Evolutionary conservation across 306 rosid species (phyloP), one percentile per base, ranked within the genome.

Genomic region (Sphenostylis stenocarpa): DNA sequence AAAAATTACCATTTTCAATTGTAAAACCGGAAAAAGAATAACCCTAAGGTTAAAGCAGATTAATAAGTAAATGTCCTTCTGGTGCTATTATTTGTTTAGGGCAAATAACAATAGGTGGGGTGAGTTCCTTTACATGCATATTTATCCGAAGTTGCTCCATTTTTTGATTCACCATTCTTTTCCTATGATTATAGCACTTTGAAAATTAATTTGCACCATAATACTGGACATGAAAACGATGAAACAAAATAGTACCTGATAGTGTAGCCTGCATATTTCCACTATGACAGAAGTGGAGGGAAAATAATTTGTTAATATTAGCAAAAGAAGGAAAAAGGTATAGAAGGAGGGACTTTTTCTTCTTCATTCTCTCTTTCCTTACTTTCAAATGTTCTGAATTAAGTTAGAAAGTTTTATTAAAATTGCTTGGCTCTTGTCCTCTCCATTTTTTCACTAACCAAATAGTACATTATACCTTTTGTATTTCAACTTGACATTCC

Each of bases 11-110:
- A 39, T 39, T 39, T 9, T 10, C 13, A 10, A 10, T 9, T 39
- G 9, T 39, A 8, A 39, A 70, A 29, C 45, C 41, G 7, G 2
- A 17, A 15, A 31, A 80, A 80, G 75, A 73, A 20, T 44, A 49
- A 33, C n/a, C 34, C 60, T 61, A 65, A 43, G 49, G 75, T 67
- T 66, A 66, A 65, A 65, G 84, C 34, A 80, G 43, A 55, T 55
- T 33, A 65, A 55, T 33, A 55, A 19, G 53, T 57, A 63, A 67
- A 80, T 63, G 2, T 41, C 3, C 53, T 72, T 57, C 14, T 10
- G 14, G 19, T 29, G 39, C 16, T 31, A 65, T 62, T 80, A 36
- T 6, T 9, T 72, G 67, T 51, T 17, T 45, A 58, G 29, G 15
- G 47, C 1, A 64, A 72, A 49, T 78, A 58, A 33, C 24, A 62